Conservation (phyloP, 2,329 filamentous ascomycete species). For the Neospermospora avenae region DNA sequence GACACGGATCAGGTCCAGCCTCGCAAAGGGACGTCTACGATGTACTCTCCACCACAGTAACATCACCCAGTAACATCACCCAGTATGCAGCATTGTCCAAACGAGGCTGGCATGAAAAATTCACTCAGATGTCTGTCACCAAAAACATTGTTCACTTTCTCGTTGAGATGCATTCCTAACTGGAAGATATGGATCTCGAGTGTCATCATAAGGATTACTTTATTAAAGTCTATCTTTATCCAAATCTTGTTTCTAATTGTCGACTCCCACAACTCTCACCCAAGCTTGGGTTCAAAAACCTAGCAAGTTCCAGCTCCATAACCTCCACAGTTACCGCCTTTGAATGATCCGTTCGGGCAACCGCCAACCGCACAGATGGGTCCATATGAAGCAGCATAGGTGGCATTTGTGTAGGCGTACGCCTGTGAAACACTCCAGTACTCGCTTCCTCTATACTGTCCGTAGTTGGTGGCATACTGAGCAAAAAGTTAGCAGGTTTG, state of each 20-base stretch:
- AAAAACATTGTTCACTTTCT: too few relatives aligned
- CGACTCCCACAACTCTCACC: too few relatives aligned
- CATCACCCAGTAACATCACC: too few relatives aligned
- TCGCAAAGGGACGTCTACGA: too few relatives aligned
- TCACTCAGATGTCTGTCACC: too few relatives aligned
- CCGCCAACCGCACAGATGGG: slow-evolving; percentile 22
- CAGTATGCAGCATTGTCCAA: too few relatives aligned
- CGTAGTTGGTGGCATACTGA: slow-evolving; percentile 28
- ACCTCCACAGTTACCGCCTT: slow-evolving; percentile 24
- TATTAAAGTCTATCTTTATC: neutral
- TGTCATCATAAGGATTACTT: neutral
- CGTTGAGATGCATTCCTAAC: too few relatives aligned
- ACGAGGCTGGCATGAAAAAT: too few relatives aligned
- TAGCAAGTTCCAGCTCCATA: slow-evolving; percentile 19
- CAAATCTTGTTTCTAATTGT: neutral
- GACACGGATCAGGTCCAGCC: too few relatives aligned
- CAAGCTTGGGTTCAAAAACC: neutral
- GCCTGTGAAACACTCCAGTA: slow-evolving; percentile 21
- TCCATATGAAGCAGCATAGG: slow-evolving; percentile 12
- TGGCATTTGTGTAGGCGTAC: slow-evolving; percentile 18
- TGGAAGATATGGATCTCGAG: neutral
- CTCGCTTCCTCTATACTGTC: slow-evolving; percentile 26
- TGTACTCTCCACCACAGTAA: too few relatives aligned
- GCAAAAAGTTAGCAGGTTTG: too few relatives aligned
- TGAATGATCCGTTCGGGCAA: slow-evolving; percentile 14